Evolutionary conservation across 352 stramenopile species (phyloP), one percentile per base, ranked within the genome.

Genomic region (Phytophthora sansomeana): DNA sequence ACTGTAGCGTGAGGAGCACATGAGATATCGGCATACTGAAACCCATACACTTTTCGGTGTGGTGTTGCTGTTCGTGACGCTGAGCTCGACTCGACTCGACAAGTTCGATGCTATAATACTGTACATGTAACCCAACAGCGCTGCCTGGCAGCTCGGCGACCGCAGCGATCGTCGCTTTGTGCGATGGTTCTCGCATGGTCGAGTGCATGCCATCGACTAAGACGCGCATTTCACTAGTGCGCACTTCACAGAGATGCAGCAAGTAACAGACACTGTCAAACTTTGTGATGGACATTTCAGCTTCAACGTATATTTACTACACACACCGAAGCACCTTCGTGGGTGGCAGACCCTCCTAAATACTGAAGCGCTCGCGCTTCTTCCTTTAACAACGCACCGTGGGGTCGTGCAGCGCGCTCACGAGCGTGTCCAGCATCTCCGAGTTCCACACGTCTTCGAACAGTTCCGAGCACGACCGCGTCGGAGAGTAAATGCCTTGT

Each of bases 371-470:
- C 41, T 57, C 41, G 19, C 28, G 28, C 24, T 54, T 48, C 2
- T 24, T 16, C 14, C 35, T 61, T 69, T 58, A 71, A 64, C 55
- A 74, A 30, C 65, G 55, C 33, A 75, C 66, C 24, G 62, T 70
- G 30, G 72, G 72, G 28, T 79, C 71, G 36, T 82, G 70, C 33
- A 82, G 46, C 51, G 77, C 74, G 29, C 49, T 67, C 41, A 77
- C 63, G 14, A 82, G 71, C 19, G 71, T 75, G 38, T 80, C 71
- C 33, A 82, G 71, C 59, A 82, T 74, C 58, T 82, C 74, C 2
- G 70, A 64, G 32, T 80, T 82, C 74, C 74, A 82, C 39, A 77
- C 69, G 44, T 77, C 69, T 21, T 77, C 69, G 19, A 77, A 77
- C 43, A 77, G 50, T 36, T 77, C 65, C 11, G 51, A 55, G 55